A percentile compares a stretch with the other conserved stretches of the same genome.
These are phyloP conservation scores for Suillus placidus DNA, from an alignment of 768 basidiomycete genomes.

Conservation along the genomic window DNA sequence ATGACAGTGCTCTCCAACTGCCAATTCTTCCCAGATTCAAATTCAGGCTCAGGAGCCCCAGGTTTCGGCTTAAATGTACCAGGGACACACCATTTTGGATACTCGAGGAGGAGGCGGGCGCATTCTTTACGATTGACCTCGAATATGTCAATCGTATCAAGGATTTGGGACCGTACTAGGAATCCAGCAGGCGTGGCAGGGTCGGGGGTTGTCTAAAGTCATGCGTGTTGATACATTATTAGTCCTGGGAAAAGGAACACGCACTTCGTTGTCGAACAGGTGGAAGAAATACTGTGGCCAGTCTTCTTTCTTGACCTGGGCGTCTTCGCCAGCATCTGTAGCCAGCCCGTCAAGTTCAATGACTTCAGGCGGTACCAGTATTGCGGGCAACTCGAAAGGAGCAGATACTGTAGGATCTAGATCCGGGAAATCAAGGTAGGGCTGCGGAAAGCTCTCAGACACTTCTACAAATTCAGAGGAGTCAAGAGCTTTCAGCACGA, in stretches of 20 bases:
- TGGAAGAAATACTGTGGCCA: conserved; percentile 75
- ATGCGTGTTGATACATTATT: neutral
- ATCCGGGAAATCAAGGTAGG: conserved; percentile 55
- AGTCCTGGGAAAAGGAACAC: conserved; percentile 14
- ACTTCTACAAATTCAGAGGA: conserved; percentile 60
- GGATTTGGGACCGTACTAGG: conserved; percentile 69
- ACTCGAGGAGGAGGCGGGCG: conserved; percentile 82
- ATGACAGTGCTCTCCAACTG: conserved; percentile 88
- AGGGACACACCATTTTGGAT: conserved; percentile 78
- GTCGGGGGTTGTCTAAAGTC: conserved; percentile 70
- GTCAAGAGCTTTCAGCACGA: conserved; percentile 63
- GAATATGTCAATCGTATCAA: conserved; percentile 84
- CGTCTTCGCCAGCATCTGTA: conserved; percentile 69
- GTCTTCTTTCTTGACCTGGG: conserved; percentile 77
- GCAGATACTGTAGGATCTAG: conserved; percentile 41
- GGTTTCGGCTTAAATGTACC: conserved; percentile 87
- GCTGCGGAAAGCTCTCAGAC: conserved; percentile 61
- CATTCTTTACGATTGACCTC: conserved; percentile 97
- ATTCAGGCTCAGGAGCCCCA: conserved; percentile 55
- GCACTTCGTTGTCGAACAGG: conserved; percentile 63
- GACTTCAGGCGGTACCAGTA: conserved; percentile 86
- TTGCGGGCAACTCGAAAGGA: conserved; percentile 71
- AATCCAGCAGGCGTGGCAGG: conserved; percentile 77
- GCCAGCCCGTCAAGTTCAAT: conserved; percentile 78
- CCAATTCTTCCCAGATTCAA: conserved; percentile 71